Evolutionary conservation across 1,284 basidiomycete species (phyloP).

Genomic region (Albatrellus sp.): DNA sequence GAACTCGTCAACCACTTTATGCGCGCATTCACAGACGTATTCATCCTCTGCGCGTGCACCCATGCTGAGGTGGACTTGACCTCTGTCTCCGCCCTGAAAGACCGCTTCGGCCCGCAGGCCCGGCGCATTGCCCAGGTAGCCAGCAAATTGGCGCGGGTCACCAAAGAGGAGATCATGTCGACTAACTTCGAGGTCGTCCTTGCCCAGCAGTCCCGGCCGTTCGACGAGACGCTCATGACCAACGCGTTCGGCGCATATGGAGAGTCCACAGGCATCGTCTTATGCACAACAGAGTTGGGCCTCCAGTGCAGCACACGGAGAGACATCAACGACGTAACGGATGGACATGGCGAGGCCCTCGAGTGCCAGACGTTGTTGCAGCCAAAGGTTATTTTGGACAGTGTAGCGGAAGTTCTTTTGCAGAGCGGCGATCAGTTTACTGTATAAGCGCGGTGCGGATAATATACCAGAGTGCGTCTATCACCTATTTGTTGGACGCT

Average conservation of each 20-base stretch:
- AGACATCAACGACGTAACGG: constrained; percentile 17
- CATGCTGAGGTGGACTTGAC: constrained; percentile 20
- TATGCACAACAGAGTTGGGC: constrained; percentile 62
- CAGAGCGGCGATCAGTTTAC: constrained; percentile 1
- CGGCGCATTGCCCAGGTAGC: constrained; percentile 50
- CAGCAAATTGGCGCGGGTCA: constrained; percentile 43
- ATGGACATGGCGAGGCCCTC: constrained; percentile 25
- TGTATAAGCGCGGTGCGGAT: neutral
- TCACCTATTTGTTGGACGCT: no score
- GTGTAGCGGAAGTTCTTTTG: constrained; percentile 10
- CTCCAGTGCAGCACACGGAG: constrained; percentile 48
- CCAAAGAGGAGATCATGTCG: constrained; percentile 59
- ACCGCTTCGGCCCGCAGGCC: constrained; percentile 44
- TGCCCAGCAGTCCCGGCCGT: constrained; percentile 36
- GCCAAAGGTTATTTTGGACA: constrained; percentile 60
- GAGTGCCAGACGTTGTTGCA: constrained; percentile 49
- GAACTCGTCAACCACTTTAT: constrained; percentile 61
- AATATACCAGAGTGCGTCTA: neutral
- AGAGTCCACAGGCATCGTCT: constrained; percentile 33
- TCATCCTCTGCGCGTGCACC: constrained; percentile 45
- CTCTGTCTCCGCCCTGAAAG: constrained; percentile 30
- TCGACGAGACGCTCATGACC: constrained; percentile 41
- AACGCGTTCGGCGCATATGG: constrained; percentile 57
- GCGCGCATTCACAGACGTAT: constrained; percentile 55
- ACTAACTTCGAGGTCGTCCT: constrained; percentile 58